phyloP scores from a whole-genome alignment of 140 eudicot genomes.

The Bidens hawaiensis region DNA sequence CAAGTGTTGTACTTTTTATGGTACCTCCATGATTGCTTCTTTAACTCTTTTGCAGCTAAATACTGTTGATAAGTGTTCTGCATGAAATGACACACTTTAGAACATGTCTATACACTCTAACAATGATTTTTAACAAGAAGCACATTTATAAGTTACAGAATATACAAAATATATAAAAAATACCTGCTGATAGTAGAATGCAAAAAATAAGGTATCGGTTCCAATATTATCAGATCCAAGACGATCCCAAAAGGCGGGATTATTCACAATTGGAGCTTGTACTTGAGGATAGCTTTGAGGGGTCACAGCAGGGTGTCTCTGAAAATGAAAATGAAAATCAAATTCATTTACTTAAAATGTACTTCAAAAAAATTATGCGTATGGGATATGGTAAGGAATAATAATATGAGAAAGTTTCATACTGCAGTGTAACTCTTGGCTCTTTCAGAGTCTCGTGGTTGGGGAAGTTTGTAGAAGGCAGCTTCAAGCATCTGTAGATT shows the following conservation, averaged over 20 bases:
- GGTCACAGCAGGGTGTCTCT: conserved; percentile 92
- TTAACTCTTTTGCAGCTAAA: conserved; percentile 92
- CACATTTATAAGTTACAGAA: background rate
- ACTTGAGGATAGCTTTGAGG: conserved; percentile 97
- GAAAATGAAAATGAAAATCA: conserved; percentile 5
- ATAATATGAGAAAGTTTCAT: conserved; percentile 19
- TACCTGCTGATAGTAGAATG: conserved; percentile 96
- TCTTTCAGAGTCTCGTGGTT: conserved; percentile 93
- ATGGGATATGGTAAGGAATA: background rate
- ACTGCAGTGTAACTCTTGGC: conserved; percentile 84
- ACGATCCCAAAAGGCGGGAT: conserved; percentile 97
- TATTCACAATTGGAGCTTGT: conserved; percentile 91
- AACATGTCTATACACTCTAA: conserved; percentile 10
- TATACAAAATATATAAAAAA: no score
- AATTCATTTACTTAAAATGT: background rate
- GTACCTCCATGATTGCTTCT: conserved; percentile 98
- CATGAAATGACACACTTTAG: conserved; percentile 16
- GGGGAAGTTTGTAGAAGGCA: conserved; percentile 84
- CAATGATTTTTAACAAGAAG: conserved; percentile 1
- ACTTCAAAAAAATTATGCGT: background rate
- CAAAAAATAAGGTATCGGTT: conserved; percentile 83
- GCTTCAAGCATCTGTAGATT: conserved; percentile 90
- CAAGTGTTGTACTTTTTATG: conserved; percentile 90
- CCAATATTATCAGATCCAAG: conserved; percentile 81
- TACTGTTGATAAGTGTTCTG: conserved; percentile 97